Conservation (phyloP, 164 flowering plant species). For the Stephania yunnanensis region DNA sequence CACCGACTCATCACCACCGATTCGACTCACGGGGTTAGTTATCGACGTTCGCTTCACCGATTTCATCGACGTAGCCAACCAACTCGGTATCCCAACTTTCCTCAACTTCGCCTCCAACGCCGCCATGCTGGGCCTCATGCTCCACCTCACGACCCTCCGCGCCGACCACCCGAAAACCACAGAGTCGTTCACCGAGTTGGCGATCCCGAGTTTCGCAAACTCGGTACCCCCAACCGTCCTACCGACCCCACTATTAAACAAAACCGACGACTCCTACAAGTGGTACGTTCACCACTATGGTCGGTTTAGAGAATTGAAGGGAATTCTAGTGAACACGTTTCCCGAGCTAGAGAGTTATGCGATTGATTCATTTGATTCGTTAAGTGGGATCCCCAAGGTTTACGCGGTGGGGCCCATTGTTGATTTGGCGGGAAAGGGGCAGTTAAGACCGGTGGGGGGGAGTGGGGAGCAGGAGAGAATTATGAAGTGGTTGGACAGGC, state of each 20-base stretch:
- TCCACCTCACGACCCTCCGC: constrained; percentile 12
- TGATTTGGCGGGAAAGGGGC: not conserved
- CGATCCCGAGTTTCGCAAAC: constrained; percentile 16
- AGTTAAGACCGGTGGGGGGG: not conserved
- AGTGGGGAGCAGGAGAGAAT: not conserved
- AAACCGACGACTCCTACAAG: not conserved
- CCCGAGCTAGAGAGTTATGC: constrained; percentile 15
- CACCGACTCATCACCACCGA: not conserved
- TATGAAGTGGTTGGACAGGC: constrained; percentile 27
- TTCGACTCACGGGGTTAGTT: constrained; percentile 15
- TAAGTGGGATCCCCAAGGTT: constrained; percentile 15
- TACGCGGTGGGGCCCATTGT: constrained; percentile 30
- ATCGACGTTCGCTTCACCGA: constrained; percentile 29
- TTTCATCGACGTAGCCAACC: constrained; percentile 29
- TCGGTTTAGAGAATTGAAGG: constrained; percentile 21
- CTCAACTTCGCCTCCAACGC: constrained; percentile 25
- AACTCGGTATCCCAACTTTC: constrained; percentile 28
- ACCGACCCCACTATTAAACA: not conserved
- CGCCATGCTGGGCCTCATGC: constrained; percentile 11
- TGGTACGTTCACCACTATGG: not conserved
- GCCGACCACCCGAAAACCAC: not conserved
- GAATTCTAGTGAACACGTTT: constrained; percentile 27
- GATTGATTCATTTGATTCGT: not conserved
- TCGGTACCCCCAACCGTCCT: constrained; percentile 15
- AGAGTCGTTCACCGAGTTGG: constrained; percentile 6